phyloP scores from a whole-genome alignment of 192 early-diverging fungal genomes.

The Coemansia sp. region DNA sequence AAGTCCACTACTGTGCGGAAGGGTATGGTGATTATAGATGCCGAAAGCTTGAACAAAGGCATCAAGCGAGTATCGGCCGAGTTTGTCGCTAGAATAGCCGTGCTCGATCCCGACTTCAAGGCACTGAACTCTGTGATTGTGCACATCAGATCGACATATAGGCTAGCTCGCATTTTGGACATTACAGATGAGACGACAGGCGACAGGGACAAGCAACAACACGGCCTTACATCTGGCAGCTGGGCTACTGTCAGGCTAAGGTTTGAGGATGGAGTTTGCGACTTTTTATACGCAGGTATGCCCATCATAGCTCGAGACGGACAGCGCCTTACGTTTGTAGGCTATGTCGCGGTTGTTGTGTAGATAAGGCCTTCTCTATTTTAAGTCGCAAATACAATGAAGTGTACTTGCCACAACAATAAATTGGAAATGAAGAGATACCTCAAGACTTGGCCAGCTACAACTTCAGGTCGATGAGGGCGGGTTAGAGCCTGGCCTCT shows the following conservation, averaged over 20 bases:
- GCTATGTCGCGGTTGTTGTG: conserved; percentile 15
- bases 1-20: conserved; percentile 33
- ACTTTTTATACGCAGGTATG: conserved; percentile 32
- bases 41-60: conserved; percentile 7
- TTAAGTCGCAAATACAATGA: not conserved
- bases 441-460: not conserved
- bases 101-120: conserved; percentile 21
- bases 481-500: not conserved
- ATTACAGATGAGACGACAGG: conserved; percentile 6
- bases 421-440: not conserved
- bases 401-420: not conserved
- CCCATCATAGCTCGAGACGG: conserved; percentile 47
- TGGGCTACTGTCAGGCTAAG: conserved; percentile 19
- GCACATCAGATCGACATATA: conserved; percentile 40
- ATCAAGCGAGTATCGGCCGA: conserved; percentile 18
- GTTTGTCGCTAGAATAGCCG: conserved; percentile 26
- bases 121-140: conserved; percentile 26
- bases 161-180: conserved; percentile 34
- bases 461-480: not conserved
- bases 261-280: conserved; percentile 29
- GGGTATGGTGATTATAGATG: conserved; percentile 59
- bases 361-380: not conserved
- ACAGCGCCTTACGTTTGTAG: conserved; percentile 37
- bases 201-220: not conserved
- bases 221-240: not conserved